Conservation (phyloP, 1,284 basidiomycete genomes). For the Ganoderma lingzhi region DNA sequence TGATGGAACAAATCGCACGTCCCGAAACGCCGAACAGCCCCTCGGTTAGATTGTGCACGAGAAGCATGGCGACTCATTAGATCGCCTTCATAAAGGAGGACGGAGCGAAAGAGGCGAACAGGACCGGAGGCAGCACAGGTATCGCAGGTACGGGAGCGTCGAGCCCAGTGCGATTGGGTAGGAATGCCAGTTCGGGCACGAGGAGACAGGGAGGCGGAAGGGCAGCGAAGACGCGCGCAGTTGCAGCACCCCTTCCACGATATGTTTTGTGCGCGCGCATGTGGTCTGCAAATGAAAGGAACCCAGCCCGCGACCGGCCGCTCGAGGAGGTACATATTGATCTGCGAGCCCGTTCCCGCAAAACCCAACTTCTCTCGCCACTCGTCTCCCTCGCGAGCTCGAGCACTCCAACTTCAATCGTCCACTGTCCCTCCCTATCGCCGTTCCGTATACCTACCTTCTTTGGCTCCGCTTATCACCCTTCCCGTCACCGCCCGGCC, state of each 20-base stretch:
- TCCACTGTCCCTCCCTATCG: not conserved
- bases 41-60: conserved; percentile 11
- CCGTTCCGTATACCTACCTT: conserved; percentile 1
- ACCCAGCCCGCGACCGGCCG: conserved; percentile 23
- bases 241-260: conserved; percentile 34
- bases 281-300: conserved; percentile 18
- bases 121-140: conserved; percentile 16
- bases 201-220: conserved; percentile 40
- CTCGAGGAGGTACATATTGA: conserved; percentile 29
- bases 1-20: conserved; percentile 10
- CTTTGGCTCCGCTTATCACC: not conserved
- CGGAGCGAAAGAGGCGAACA: conserved; percentile 28
- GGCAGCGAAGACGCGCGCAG: conserved; percentile 30
- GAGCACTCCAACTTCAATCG: not conserved
- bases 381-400: conserved; percentile 4
- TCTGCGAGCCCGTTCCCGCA: conserved; percentile 11
- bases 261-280: conserved; percentile 11
- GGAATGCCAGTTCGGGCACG: conserved; percentile 39
- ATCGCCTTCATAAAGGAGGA: conserved; percentile 31
- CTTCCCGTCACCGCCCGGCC: not conserved
- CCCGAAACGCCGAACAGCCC: conserved; percentile 10
- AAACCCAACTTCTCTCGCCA: not conserved
- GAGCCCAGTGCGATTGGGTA: conserved; percentile 18
- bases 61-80: conserved; percentile 20
- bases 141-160: conserved; percentile 11